Percentiles rank a stretch among this genome's conserved stretches.
Conservation (phyloP, 2,329 filamentous ascomycete genomes). For the Chrysoporthe austroafricana region DNA sequence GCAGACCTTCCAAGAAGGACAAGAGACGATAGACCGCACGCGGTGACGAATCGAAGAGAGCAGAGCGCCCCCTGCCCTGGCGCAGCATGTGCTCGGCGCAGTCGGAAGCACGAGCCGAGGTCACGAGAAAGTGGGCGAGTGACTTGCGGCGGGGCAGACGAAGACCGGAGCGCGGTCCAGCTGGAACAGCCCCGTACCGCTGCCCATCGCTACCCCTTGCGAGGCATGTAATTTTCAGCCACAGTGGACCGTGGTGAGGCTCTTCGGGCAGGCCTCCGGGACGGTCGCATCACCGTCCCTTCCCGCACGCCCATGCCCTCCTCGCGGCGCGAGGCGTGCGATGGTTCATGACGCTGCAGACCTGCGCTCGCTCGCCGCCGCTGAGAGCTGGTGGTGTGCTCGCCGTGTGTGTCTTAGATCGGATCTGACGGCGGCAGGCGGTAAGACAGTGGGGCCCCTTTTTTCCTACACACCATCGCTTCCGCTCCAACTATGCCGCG, state of each 20-base stretch:
- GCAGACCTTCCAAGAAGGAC: background rate
- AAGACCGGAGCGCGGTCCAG: constrained; percentile 2
- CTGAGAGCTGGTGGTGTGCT: background rate
- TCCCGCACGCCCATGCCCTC: constrained; percentile 8
- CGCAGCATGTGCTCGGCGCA: background rate
- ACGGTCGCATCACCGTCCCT: constrained; percentile 23
- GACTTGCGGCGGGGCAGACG: constrained; percentile 2
- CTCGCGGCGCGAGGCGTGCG: constrained; percentile 7
- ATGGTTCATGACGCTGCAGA: background rate
- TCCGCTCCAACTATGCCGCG: background rate
- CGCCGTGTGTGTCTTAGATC: constrained; percentile 3
- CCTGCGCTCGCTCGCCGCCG: background rate
- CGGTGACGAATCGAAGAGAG: background rate
- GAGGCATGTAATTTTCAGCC: constrained; percentile 20
- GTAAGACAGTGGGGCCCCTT: constrained; percentile 19
- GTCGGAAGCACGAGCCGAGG: constrained; percentile 1
- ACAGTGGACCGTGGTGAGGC: constrained; percentile 25
- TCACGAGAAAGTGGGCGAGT: background rate
- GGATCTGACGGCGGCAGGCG: constrained; percentile 22
- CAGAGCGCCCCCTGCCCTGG: background rate
- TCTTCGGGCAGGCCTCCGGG: constrained; percentile 28
- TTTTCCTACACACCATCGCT: constrained; percentile 2
- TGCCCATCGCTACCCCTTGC: background rate
- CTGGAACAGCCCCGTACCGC: background rate
- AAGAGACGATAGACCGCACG: constrained; percentile 1